A percentile compares a stretch with the other conserved stretches of the same genome.
Conservation (phyloP, 2,329 filamentous ascomycete genomes). For the Trichoderma sp. region DNA sequence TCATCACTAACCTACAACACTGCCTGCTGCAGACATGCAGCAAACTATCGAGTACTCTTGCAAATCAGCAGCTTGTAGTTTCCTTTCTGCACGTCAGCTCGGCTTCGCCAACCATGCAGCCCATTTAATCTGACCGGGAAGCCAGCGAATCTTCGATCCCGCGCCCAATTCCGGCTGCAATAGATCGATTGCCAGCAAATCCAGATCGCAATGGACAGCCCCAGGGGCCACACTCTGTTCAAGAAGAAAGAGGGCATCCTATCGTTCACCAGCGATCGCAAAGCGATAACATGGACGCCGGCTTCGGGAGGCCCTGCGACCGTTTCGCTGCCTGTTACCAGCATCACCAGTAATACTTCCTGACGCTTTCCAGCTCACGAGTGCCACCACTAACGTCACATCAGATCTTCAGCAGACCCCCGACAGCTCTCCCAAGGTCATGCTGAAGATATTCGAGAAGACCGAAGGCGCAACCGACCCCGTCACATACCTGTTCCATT, state of each 20-base stretch:
- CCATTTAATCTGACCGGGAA: not conserved
- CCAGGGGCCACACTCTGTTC: constrained; percentile 72
- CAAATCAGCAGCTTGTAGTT: not conserved
- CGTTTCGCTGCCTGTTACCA: constrained; percentile 70
- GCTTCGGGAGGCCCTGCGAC: constrained; percentile 63
- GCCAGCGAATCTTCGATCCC: not conserved
- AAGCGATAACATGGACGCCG: constrained; percentile 80
- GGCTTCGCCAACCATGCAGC: not conserved
- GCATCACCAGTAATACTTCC: constrained; percentile 70
- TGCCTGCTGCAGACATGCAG: too few species aligned
- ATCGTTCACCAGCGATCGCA: constrained; percentile 71
- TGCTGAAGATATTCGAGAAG: constrained; percentile 88
- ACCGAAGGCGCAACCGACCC: constrained; percentile 59
- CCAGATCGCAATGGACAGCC: constrained; percentile 54
- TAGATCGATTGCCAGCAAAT: not conserved
- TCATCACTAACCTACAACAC: too few species aligned
- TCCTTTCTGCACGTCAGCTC: not conserved
- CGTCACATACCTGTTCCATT: constrained; percentile 81
- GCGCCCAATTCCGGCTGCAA: not conserved
- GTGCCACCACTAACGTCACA: constrained; percentile 14
- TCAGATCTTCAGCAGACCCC: constrained; percentile 93
- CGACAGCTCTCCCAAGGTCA: constrained; percentile 83
- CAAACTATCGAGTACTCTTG: not conserved
- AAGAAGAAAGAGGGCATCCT: constrained; percentile 95
- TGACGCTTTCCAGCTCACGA: not conserved